phyloP scores from a whole-genome alignment of 169 alveolate species.

The Theileria parva region DNA sequence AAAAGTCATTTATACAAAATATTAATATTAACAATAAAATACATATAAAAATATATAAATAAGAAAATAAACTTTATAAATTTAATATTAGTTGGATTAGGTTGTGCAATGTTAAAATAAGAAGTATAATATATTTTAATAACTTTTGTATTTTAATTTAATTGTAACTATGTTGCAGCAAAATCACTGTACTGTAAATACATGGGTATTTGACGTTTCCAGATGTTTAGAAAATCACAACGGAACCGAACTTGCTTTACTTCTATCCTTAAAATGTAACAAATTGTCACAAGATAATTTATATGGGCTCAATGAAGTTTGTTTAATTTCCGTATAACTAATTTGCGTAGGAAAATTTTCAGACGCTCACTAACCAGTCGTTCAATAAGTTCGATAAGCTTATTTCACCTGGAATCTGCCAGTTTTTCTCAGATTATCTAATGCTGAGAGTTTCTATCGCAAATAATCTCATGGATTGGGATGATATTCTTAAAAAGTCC shows the following conservation, averaged over 20 bases:
- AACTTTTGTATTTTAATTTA: not conserved
- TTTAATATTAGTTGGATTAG: not conserved
- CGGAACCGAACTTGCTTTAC: conserved; percentile 38
- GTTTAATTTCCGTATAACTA: not conserved
- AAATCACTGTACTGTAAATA: not conserved
- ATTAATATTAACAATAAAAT: not conserved
- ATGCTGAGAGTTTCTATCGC: conserved; percentile 42
- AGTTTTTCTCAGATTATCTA: conserved; percentile 39
- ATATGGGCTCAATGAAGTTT: conserved; percentile 36
- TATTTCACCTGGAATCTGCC: conserved; percentile 35
- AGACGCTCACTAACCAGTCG: conserved; percentile 10
- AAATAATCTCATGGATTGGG: conserved; percentile 31
- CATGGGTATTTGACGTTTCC: conserved; percentile 34
- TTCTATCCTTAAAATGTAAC: conserved; percentile 36
- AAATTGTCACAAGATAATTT: conserved; percentile 26
- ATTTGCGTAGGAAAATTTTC: conserved; percentile 13
- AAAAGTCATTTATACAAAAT: conserved; percentile 3
- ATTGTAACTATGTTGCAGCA: not conserved
- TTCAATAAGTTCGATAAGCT: conserved; percentile 29
- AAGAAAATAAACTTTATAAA: not conserved
- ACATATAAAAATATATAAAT: not conserved
- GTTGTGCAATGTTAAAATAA: not conserved
- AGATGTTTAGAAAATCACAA: conserved; percentile 41
- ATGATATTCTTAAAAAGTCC: conserved; percentile 52
- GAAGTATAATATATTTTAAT: not conserved